Base-by-base conservation (phyloP, 1,139 yeast genomes). In the Yamadazyma epiphylla region DNA sequence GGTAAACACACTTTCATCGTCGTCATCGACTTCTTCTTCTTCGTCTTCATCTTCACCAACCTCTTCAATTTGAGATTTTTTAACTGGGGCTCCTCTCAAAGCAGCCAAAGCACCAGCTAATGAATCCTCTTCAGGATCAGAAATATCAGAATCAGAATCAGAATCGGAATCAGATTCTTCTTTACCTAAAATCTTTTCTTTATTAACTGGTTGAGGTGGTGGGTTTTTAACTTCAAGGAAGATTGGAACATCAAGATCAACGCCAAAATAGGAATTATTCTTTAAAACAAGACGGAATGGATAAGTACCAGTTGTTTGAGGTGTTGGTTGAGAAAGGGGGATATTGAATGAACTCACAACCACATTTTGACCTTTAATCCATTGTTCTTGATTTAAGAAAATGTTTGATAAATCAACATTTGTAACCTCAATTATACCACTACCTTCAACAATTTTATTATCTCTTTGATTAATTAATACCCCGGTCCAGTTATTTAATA, bases 401-500 rank as follows among this genome's bases (percentile, higher is more conserved):
- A 83, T 61, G 55, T 84, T 83, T 25, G 70, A 59, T 36, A 78
- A 59, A 39, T 77, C 79, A 20, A 70, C 61, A 36, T 74, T 71
- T 26, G 73, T 71, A 37, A 87, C 51, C 25, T 60, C 60, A 21
- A 69, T 66, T 4, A 88, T 87, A 11, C 74, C 66, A 44, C 58
- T 49, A 15, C 60, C 63, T 38, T 89, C 96, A 17, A 81, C 73
- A 29, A 89, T 63, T 53, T 82, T 86, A 39, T 77, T 78, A 53
- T 89, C 96, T 43, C 77, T 78, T 55, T 86, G 95, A 28, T 72
- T 63, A 23, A 77, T 63, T 33, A 89, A 58, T 35, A 80, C 70
- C 15, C 82, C 89, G 30, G 74, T 64, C 91, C 95, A 89, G 16
- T 62, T 61, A 38, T 67, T 69, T 42, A 69, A 67, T 27, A 73